Evolutionary conservation across 495 filamentous ascomycete species (phyloP), one percentile per base, ranked within the genome.

Genomic region (Parathielavia appendiculata): DNA sequence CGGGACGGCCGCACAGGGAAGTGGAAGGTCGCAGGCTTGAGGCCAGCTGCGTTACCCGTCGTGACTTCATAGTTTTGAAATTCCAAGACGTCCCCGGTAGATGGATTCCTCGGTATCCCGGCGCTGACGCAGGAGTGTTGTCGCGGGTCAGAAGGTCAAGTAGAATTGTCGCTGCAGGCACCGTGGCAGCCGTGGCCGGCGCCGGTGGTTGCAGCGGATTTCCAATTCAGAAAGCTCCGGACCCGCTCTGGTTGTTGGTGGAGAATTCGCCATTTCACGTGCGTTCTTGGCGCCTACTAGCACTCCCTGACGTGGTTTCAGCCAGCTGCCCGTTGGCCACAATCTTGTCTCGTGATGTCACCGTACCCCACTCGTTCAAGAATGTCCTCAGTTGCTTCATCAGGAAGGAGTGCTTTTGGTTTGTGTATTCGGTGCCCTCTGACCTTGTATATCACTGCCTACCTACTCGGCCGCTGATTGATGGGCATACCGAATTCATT

Each of bases 211-310:
- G 16, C 52, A 26, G 10, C 45, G 34, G 5, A 39, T 52, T 52
- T 52, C 49, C 35, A 39, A 52, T 40, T 2, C 19, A 52, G n/a
- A 16, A 13, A 13, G 20, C 35, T 11, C 19, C 20, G 49, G 20
- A 16, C 23, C 34, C 22, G 5, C 35, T 19, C 3, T 30, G 26
- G 34, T 40, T 52, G 39, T 34, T 52, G 20, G 36, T 32, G 43
- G 26, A 6, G 20, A 63, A 48, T 63, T 60, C 68, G 66, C 62
- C 66, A 69, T 71, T 69, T 71, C 68, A 71, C 68, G 68, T 71
- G 68, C 45, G 6, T 45, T 60, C 50, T 54, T 43, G 48, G 45
- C 52, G 14, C 3, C 23, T 51, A 49, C 49, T 51, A 47, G 17
- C 38, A 53, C 5, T 20, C 26, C 11, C 7, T 4, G 56, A 50